Evolutionary conservation across 2,329 filamentous ascomycete genomes (phyloP).

Genomic region (Penicillium janthinellum): DNA sequence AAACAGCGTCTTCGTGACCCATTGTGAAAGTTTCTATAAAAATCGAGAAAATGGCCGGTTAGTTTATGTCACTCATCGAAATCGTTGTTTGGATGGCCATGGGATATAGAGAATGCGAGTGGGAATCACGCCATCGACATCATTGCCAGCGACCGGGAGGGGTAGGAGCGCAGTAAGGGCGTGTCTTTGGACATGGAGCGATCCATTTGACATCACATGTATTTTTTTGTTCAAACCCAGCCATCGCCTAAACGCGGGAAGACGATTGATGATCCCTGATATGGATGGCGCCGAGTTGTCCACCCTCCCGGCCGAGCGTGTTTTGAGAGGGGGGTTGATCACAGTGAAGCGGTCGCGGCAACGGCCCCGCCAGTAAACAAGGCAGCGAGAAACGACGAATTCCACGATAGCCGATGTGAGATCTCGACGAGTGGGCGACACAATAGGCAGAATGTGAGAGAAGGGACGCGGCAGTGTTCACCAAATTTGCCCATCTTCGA

Average conservation of each 20-base stretch:
- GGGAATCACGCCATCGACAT: constrained; percentile 28
- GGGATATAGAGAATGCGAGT: constrained; percentile 7
- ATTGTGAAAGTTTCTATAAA: constrained; percentile 64
- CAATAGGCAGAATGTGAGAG: neutral
- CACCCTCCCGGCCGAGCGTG: constrained; percentile 15
- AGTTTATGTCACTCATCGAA: constrained; percentile 2
- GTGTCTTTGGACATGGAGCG: neutral
- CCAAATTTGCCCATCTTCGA: constrained; percentile 9
- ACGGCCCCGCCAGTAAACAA: constrained; percentile 26
- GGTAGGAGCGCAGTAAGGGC: constrained; percentile 17
- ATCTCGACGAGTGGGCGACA: neutral
- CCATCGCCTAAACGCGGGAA: neutral
- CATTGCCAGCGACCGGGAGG: constrained; percentile 27
- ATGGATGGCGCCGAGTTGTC: constrained; percentile 9
- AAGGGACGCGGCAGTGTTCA: neutral
- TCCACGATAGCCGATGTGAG: neutral
- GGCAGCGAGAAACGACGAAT: constrained; percentile 8
- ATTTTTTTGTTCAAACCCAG: neutral
- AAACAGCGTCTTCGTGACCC: constrained; percentile 99
- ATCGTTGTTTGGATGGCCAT: constrained; percentile 1
- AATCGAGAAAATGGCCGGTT: constrained; percentile 18
- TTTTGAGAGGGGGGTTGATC: constrained; percentile 17
- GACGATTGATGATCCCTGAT: constrained; percentile 12
- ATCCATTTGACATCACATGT: constrained; percentile 2
- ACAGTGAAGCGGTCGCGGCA: constrained; percentile 28